Evolutionary conservation across 2,329 filamentous ascomycete genomes (phyloP).

Genomic region (Cordyceps fumosorosea): DNA sequence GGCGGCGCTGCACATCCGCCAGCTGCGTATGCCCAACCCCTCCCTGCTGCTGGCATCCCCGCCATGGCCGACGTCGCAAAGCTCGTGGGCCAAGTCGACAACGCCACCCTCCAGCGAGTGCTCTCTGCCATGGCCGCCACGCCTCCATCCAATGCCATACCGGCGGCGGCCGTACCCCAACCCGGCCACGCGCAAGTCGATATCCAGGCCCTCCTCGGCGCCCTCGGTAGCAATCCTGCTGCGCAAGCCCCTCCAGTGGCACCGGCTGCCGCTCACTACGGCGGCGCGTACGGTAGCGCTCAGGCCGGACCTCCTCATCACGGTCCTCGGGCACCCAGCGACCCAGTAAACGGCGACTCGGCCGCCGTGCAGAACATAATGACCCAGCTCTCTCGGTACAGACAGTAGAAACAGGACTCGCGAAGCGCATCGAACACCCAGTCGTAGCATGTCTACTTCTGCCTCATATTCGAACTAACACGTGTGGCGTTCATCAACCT

Average conservation of each 20-base stretch:
- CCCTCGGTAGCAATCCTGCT: slow-evolving; percentile 25
- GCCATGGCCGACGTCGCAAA: slow-evolving; percentile 50
- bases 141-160: not conserved
- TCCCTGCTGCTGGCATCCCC: slow-evolving; percentile 20
- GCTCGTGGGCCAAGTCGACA: slow-evolving; percentile 62
- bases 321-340: not conserved
- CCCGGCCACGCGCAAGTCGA: slow-evolving; percentile 30
- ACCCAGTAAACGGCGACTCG: slow-evolving; percentile 26
- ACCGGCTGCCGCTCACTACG: slow-evolving; percentile 22
- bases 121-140: slow-evolving; percentile 48
- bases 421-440: not conserved
- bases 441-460: not conserved
- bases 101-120: slow-evolving; percentile 62
- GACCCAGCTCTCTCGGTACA: slow-evolving; percentile 61
- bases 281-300: slow-evolving; percentile 24
- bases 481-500: not conserved
- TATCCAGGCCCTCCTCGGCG: slow-evolving; percentile 40
- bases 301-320: slow-evolving; percentile 19
- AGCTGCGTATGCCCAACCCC: slow-evolving; percentile 20
- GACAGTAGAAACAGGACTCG: slow-evolving; percentile 36
- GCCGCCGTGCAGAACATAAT: slow-evolving; percentile 65
- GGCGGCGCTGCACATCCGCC: slow-evolving; percentile 18
- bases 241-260: slow-evolving; percentile 17
- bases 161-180: slow-evolving; percentile 17
- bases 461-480: not conserved